These are phyloP conservation scores for Chlamydomonas incerta DNA, from an alignment of 139 green algal species.

Conservation along the genomic window DNA sequence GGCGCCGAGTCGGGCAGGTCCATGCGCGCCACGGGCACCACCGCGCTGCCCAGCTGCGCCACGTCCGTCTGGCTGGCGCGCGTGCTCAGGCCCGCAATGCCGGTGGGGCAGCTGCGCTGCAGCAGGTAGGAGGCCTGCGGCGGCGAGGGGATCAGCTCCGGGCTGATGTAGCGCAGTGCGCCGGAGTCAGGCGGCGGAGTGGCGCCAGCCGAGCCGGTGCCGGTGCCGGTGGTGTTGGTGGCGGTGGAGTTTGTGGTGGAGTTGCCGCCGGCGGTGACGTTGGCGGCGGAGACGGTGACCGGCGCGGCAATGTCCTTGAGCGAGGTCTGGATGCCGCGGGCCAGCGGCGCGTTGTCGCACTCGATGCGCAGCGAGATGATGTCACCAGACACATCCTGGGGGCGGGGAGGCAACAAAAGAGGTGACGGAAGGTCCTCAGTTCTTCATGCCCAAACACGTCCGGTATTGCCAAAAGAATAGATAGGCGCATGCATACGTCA, in stretches of 20 bases:
- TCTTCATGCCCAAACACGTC: too few species aligned
- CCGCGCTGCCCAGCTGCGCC: not conserved
- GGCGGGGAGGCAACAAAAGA: too few species aligned
- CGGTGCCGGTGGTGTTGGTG: too few species aligned
- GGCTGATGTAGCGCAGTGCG: not conserved
- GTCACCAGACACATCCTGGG: too few species aligned
- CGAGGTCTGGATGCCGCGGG: not conserved
- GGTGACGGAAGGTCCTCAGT: too few species aligned
- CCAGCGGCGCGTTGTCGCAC: not conserved
- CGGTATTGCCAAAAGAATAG: too few species aligned
- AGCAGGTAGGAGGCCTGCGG: not conserved
- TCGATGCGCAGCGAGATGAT: not conserved
- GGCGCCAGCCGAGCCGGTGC: too few species aligned
- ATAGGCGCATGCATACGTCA: too few species aligned
- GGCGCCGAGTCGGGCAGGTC: not conserved
- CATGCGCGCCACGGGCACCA: not conserved
- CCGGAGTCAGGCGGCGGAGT: too few species aligned
- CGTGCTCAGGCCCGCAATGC: not conserved
- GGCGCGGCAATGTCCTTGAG: not conserved
- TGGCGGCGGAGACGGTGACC: not conserved
- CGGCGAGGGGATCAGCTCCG: not conserved
- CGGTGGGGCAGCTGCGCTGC: not conserved
- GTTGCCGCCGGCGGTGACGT: too few species aligned
- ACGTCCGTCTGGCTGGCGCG: not conserved
- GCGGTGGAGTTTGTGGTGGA: too few species aligned